These are phyloP conservation scores for Boletus vermiculosoides DNA, from an alignment of 768 basidiomycete species.

Conservation along the genomic window DNA sequence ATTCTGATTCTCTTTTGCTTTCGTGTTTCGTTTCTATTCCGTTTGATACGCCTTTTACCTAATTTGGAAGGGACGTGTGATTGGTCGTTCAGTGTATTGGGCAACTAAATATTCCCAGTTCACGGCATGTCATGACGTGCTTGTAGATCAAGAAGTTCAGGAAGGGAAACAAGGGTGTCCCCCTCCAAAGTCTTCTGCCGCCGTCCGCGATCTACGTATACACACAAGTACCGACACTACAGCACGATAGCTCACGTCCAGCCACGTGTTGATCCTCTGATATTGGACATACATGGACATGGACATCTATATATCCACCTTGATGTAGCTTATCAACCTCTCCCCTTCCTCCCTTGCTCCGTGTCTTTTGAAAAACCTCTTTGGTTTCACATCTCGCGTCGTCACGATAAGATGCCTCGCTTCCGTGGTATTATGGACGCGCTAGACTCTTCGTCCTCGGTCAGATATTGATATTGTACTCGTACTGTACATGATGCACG, in stretches of 20 bases:
- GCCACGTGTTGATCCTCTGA: conserved; percentile 5
- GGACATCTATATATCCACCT: conserved; percentile 11
- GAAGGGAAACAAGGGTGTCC: background rate
- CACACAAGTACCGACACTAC: background rate
- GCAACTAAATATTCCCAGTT: conserved; percentile 4
- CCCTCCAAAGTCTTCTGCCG: background rate
- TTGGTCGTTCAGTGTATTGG: background rate
- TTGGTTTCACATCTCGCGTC: background rate
- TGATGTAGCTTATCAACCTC: conserved; percentile 19
- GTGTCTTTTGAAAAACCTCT: background rate
- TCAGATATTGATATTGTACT: background rate
- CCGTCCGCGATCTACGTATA: background rate
- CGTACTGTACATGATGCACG: background rate
- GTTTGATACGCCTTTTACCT: conserved; percentile 6
- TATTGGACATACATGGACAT: conserved; percentile 1
- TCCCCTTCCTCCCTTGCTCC: background rate
- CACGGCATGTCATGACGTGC: background rate
- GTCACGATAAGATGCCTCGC: background rate
- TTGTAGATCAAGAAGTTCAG: conserved; percentile 1
- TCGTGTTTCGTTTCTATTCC: conserved; percentile 2
- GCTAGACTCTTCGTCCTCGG: background rate
- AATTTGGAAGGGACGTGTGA: conserved; percentile 1
- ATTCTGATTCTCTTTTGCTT: background rate
- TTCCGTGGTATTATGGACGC: background rate
- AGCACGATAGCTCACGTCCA: background rate